Evolutionary conservation across 169 alveolate species (phyloP).

Genomic region (Cryptosporidium viatorum): DNA sequence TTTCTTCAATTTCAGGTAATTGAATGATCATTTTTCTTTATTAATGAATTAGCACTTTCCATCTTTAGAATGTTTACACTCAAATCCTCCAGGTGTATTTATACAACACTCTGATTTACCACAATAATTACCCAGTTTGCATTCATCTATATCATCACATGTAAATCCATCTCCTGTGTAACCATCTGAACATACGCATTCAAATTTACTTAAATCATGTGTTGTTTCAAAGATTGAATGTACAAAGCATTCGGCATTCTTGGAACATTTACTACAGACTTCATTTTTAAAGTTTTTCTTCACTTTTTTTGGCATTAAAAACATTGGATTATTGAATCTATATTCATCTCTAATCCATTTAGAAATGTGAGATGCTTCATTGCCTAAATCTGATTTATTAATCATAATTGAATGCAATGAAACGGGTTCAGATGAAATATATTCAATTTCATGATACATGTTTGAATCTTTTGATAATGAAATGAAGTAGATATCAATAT

Average conservation of each 20-base stretch:
- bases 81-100: slow-evolving; percentile 65
- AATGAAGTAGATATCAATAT: slow-evolving; percentile 31
- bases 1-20: background rate
- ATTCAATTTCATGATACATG: slow-evolving; percentile 58
- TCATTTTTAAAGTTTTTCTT: slow-evolving; percentile 18
- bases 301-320: slow-evolving; percentile 37
- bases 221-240: slow-evolving; percentile 42
- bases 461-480: slow-evolving; percentile 45
- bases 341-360: slow-evolving; percentile 72
- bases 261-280: slow-evolving; percentile 49
- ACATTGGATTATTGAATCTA: slow-evolving; percentile 53
- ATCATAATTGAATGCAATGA: slow-evolving; percentile 35
- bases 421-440: slow-evolving; percentile 38
- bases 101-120: slow-evolving; percentile 42
- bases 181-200: slow-evolving; percentile 70
- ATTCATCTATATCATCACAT: slow-evolving; percentile 58
- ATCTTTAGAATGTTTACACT: slow-evolving; percentile 31
- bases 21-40: background rate
- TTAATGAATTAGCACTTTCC: slow-evolving; percentile 6
- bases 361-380: slow-evolving; percentile 32
- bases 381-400: slow-evolving; percentile 21
- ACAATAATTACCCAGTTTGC: slow-evolving; percentile 36
- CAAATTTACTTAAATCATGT: slow-evolving; percentile 52
- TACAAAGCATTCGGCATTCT: slow-evolving; percentile 50
- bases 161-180: slow-evolving; percentile 56